phyloP scores from a whole-genome alignment of 129 eudicot species.

The Saposhnikovia divaricata region DNA sequence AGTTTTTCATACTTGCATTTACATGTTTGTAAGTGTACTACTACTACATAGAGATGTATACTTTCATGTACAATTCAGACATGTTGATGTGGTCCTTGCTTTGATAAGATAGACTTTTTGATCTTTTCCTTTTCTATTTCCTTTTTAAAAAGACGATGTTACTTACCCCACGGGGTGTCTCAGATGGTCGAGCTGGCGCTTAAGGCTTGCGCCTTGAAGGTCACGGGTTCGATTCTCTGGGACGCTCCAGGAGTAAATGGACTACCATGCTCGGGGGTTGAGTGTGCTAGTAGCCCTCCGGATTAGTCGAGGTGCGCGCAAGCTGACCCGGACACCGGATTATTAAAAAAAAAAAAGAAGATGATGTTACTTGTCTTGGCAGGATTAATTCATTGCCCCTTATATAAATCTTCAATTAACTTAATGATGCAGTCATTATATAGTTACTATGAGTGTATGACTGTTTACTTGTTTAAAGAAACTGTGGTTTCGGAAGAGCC shows the following conservation, averaged over 20 bases:
- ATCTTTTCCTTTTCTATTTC: background rate
- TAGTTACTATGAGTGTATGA: background rate
- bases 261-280: too few species aligned
- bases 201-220: too few species aligned
- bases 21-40: slow-evolving; percentile 34
- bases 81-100: background rate
- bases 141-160: too few species aligned
- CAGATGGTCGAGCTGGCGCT: too few species aligned
- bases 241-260: too few species aligned
- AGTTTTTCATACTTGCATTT: background rate
- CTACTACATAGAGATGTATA: slow-evolving; percentile 34
- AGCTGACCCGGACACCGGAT: too few species aligned
- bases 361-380: background rate
- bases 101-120: background rate
- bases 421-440: too few species aligned
- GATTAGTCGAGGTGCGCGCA: too few species aligned
- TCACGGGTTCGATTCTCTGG: too few species aligned
- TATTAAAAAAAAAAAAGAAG: too few species aligned
- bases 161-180: too few species aligned
- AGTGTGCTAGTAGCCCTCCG: too few species aligned
- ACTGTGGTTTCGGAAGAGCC: background rate
- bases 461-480: background rate
- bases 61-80: background rate
- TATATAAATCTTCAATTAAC: background rate
- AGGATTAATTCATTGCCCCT: background rate